These are phyloP conservation scores for Populus davidiana DNA, from an alignment of 345 rosid species.

Conservation along the genomic window DNA sequence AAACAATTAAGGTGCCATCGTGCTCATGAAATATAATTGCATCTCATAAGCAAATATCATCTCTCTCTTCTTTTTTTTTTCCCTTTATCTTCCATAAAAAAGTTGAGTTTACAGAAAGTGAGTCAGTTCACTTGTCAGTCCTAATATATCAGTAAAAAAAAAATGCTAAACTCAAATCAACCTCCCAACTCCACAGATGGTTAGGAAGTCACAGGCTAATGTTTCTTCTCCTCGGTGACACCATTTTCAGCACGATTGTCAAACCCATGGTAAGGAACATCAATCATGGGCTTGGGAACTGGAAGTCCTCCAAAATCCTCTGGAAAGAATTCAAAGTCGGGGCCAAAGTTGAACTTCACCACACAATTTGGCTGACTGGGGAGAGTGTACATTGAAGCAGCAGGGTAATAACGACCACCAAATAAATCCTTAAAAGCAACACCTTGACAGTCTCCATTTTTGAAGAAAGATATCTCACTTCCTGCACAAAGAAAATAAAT, in stretches of 20 bases:
- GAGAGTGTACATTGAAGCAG: conserved; percentile 98
- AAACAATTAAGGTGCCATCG: neutral
- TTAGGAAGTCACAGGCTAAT: conserved; percentile 27
- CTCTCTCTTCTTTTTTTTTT: conserved; percentile 5
- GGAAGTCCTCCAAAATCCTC: conserved; percentile 69
- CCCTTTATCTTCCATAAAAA: conserved; percentile 13
- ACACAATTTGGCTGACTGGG: conserved; percentile 81
- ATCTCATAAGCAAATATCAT: conserved; percentile 17
- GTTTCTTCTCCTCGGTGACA: conserved; percentile 54
- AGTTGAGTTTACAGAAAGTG: conserved; percentile 19
- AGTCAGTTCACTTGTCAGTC: conserved; percentile 24
- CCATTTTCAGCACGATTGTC: conserved; percentile 62
- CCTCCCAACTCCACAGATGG: conserved; percentile 12
- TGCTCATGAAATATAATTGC: conserved; percentile 13
- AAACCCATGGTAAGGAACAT: conserved; percentile 73
- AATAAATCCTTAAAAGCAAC: conserved; percentile 77
- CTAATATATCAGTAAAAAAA: conserved; percentile 19
- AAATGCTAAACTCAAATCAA: conserved; percentile 23
- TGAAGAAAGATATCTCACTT: conserved; percentile 93
- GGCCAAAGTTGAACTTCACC: conserved; percentile 94
- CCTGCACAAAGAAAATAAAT: conserved; percentile 41
- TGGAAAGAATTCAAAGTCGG: conserved; percentile 65
- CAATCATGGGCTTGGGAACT: conserved; percentile 65
- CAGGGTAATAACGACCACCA: conserved; percentile 91
- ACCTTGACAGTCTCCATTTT: conserved; percentile 84